Evolutionary conservation across 2,329 filamentous ascomycete species (phyloP), one percentile per base, ranked within the genome.

Genomic region (Lecanicillium sp.): DNA sequence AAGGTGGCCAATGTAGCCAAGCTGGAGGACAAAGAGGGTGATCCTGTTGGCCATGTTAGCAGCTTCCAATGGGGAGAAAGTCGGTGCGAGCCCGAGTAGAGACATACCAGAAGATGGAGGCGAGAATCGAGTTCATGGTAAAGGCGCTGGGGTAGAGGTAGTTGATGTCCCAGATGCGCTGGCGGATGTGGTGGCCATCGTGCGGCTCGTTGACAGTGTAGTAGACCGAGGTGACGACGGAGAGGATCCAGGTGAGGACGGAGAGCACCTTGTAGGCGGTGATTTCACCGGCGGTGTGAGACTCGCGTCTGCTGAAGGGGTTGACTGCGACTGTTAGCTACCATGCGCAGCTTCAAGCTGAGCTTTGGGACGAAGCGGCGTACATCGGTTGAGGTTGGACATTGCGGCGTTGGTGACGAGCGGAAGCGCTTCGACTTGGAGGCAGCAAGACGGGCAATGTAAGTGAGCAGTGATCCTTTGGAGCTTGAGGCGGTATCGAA

Each of bases 131-230:
- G 67, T 86, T 90, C 67, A 90, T 75, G 39, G 83, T 81, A 65
- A 94, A 95, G 8, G 85, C 84, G 7, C 86, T 90, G 29, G 69
- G 73, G 56, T 81, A 78, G 44, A 72, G 69, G 49, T 74, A 68
- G 62, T 90, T 90, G 67, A 88, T 83, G 48, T 79, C 79, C 83
- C 84, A 91, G 62, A 95, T 87, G 51, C 77, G 83, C 54, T 77
- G 74, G 51, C 78, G 74, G 53, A 75, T 68, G 55, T 69, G 69
- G 59, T 72, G 65, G 55, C 80, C 81, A 67, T 88, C 83, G 44
- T 76, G 68, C 1, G 87, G 86, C 12, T 69, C 66, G 55, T 82
- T 67, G 64, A 84, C 67, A 41, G 79, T 79, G 66, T 93, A 94
- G 72, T 87, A 89, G 62, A 93, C 70, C 50, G 83, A 81, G 43